These are phyloP conservation scores for Chamaecrista fasciculata DNA, from an alignment of 306 rosid species.

Conservation along the genomic window DNA sequence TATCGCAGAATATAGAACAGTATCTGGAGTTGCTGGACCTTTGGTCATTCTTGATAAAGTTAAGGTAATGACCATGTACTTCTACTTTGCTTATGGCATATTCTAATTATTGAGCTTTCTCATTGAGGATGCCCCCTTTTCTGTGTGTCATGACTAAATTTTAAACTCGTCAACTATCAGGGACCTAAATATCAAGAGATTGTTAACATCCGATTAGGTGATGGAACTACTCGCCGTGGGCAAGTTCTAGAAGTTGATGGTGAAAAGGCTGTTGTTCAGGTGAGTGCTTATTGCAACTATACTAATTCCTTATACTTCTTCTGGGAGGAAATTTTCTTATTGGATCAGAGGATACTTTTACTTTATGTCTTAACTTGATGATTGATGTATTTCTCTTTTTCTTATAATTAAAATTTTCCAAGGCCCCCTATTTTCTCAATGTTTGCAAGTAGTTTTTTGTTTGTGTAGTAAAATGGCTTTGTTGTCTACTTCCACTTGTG, in stretches of 20 bases:
- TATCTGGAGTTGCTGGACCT: constrained; percentile 99
- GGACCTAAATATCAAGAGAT: constrained; percentile 99
- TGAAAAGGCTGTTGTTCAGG: constrained; percentile 99
- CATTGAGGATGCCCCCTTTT: background rate
- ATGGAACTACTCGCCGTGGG: constrained; percentile 88
- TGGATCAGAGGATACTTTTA: background rate
- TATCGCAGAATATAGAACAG: constrained; percentile 93
- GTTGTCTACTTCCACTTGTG: constrained; percentile 7
- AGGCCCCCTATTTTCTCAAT: background rate
- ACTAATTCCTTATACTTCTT: background rate
- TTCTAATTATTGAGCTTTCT: constrained; percentile 17
- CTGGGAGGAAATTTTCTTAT: background rate
- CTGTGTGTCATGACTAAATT: constrained; percentile 15
- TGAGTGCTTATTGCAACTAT: constrained; percentile 30
- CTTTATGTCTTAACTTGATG: constrained; percentile 12
- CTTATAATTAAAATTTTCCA: constrained; percentile 13
- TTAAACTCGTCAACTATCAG: constrained; percentile 41
- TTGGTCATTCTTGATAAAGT: constrained; percentile 98
- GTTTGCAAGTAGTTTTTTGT: constrained; percentile 22
- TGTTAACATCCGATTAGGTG: constrained; percentile 96
- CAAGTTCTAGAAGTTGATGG: constrained; percentile 99
- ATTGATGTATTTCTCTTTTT: constrained; percentile 7
- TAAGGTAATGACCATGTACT: constrained; percentile 51
- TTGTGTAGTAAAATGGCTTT: background rate
- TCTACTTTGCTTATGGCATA: background rate